phyloP scores from a whole-genome alignment of 2,329 filamentous ascomycete species.

The Trichoderma semiorbis region DNA sequence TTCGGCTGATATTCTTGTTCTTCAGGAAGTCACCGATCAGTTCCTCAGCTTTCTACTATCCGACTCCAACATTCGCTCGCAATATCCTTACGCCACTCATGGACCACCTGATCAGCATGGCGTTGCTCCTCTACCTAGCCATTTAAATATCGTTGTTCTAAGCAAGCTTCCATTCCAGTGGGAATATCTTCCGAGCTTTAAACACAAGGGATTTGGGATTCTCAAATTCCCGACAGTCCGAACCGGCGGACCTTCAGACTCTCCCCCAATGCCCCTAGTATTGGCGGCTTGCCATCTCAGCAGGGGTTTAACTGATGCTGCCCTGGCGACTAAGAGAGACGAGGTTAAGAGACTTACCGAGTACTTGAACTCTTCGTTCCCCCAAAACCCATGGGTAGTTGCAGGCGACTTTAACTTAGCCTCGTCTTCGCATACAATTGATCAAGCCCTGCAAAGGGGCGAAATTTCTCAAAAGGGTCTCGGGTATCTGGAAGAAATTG shows the following conservation, averaged over 20 bases:
- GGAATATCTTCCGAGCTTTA: slow-evolving; percentile 51
- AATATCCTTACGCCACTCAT: slow-evolving; percentile 56
- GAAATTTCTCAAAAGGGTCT: slow-evolving; percentile 50
- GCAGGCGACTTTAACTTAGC: slow-evolving; percentile 64
- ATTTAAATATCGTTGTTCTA: slow-evolving; percentile 59
- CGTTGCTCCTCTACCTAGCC: slow-evolving; percentile 54
- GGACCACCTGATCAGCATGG: slow-evolving; percentile 51
- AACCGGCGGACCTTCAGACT: neutral
- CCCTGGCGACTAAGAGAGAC: slow-evolving; percentile 53
- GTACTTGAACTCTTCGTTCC: slow-evolving; percentile 42
- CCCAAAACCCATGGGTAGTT: slow-evolving; percentile 50
- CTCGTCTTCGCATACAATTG: slow-evolving; percentile 55
- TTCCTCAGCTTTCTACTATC: slow-evolving; percentile 56
- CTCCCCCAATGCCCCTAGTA: slow-evolving; percentile 39
- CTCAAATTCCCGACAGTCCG: slow-evolving; percentile 36
- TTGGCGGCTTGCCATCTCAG: slow-evolving; percentile 60
- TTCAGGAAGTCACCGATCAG: slow-evolving; percentile 64
- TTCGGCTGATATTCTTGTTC: slow-evolving; percentile 45
- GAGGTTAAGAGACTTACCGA: slow-evolving; percentile 51
- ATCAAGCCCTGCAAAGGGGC: slow-evolving; percentile 49
- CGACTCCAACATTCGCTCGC: slow-evolving; percentile 41
- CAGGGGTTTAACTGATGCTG: slow-evolving; percentile 56
- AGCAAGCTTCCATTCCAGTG: slow-evolving; percentile 55
- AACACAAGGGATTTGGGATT: slow-evolving; percentile 57
- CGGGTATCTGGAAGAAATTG: slow-evolving; percentile 42